A percentile compares a stretch with the other conserved stretches of the same genome.
Conservation (phyloP, 129 eudicot genomes). For the Dittrichia graveolens region DNA sequence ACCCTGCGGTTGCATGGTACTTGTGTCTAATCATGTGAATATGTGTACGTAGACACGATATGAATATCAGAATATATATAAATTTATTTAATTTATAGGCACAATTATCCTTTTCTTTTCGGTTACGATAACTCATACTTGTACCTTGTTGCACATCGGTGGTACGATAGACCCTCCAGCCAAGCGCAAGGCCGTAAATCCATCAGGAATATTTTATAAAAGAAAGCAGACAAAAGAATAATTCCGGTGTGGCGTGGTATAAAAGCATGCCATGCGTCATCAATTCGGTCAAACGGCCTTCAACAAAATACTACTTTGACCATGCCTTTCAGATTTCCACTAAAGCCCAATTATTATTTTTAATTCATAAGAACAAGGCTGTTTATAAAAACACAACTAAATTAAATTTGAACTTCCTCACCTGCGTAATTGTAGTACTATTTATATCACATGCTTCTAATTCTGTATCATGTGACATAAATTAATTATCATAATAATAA, state of each 20-base stretch:
- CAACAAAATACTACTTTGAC: slow-evolving; percentile 35
- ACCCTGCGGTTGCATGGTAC: no score
- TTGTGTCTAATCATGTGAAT: no score
- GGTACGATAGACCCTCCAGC: slow-evolving; percentile 1
- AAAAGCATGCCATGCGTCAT: slow-evolving; percentile 35
- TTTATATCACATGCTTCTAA: no score
- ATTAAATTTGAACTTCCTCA: no score
- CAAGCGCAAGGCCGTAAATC: not conserved
- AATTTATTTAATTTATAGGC: no score
- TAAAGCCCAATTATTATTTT: not conserved
- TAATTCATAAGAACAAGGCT: not conserved
- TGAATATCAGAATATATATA: no score
- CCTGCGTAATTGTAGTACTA: no score
- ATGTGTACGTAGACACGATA: no score
- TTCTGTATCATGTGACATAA: no score
- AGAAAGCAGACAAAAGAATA: slow-evolving; percentile 13
- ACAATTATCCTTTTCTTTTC: no score
- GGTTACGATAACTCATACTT: not conserved
- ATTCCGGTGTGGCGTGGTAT: slow-evolving; percentile 39
- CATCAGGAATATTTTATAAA: not conserved
- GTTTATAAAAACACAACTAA: not conserved
- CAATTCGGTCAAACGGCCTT: slow-evolving; percentile 18
- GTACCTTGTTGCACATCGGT: not conserved
- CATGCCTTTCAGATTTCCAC: slow-evolving; percentile 16
- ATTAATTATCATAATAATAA: no score